Evolutionary conservation across 2,329 filamentous ascomycete species (phyloP).

Genomic region (Cladosporium colombiae): DNA sequence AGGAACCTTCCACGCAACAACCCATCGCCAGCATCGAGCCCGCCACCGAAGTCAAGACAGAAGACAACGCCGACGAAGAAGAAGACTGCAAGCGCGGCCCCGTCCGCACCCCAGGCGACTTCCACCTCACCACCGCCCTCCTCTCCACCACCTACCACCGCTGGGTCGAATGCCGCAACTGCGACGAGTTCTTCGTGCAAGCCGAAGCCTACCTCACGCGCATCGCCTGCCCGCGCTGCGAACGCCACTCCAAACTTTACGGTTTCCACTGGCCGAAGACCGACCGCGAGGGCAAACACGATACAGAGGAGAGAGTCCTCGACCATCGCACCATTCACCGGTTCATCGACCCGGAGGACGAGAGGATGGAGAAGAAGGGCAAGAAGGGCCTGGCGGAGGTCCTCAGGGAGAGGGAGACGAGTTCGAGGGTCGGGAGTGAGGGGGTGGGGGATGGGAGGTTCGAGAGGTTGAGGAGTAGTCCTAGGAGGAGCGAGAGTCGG

Average conservation of each 20-base stretch:
- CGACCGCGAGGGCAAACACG: conserved; percentile 71
- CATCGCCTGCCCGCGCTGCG: conserved; percentile 85
- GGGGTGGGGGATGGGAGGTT: neutral
- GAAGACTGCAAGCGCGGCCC: conserved; percentile 37
- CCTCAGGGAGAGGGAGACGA: conserved; percentile 29
- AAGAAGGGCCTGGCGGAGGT: conserved; percentile 35
- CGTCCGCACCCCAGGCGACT: conserved; percentile 54
- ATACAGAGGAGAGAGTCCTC: conserved; percentile 68
- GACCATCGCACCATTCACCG: conserved; percentile 88
- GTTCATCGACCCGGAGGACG: conserved; percentile 64
- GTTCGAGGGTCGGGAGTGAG: neutral
- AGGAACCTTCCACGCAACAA: neutral
- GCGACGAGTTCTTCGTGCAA: conserved; percentile 80
- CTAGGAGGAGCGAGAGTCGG: conserved; percentile 21
- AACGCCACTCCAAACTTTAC: conserved; percentile 93
- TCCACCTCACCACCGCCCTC: conserved; percentile 75
- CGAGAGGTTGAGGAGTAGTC: conserved; percentile 15
- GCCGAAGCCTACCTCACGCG: conserved; percentile 83
- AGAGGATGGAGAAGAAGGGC: conserved; percentile 38
- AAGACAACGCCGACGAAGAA: conserved; percentile 21
- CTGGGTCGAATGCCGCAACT: conserved; percentile 89
- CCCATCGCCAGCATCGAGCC: conserved; percentile 16
- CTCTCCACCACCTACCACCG: conserved; percentile 73
- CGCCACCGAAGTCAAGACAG: conserved; percentile 7
- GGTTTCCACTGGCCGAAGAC: conserved; percentile 97